Evolutionary conservation across 2,329 filamentous ascomycete genomes (phyloP).

Genomic region (Annulohypoxylon truncatum): DNA sequence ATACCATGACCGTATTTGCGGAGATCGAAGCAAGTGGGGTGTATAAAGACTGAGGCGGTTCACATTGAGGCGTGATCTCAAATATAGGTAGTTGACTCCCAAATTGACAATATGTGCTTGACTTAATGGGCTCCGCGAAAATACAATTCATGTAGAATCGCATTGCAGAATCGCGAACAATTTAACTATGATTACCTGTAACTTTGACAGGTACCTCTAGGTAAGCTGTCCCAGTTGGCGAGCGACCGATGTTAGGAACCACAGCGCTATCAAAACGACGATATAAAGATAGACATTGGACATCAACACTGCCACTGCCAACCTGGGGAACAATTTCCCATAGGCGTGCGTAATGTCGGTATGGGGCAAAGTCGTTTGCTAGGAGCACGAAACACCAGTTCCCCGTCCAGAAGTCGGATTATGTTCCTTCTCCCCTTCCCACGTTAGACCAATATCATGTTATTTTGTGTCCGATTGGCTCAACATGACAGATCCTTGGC

Average conservation of each 20-base stretch:
- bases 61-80: background rate
- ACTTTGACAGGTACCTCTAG: background rate
- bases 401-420: background rate
- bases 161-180: background rate
- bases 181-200: background rate
- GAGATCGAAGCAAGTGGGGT: slow-evolving; percentile 16
- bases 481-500: background rate
- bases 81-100: background rate
- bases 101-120: background rate
- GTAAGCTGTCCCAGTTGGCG: background rate
- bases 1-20: slow-evolving; percentile 19
- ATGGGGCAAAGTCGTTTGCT: background rate
- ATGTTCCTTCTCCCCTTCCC: background rate
- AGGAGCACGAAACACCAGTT: background rate
- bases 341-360: background rate
- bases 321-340: background rate
- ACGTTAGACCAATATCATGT: background rate
- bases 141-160: background rate
- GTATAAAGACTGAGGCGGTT: slow-evolving; percentile 13
- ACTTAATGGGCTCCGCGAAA: background rate
- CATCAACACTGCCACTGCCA: background rate
- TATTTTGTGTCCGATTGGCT: slow-evolving; percentile 1
- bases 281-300: background rate
- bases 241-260: background rate
- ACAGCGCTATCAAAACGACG: background rate